A percentile compares a stretch with the other conserved stretches of the same genome.
phyloP scores from a whole-genome alignment of 345 rosid species.

The Raphanus sativus region DNA sequence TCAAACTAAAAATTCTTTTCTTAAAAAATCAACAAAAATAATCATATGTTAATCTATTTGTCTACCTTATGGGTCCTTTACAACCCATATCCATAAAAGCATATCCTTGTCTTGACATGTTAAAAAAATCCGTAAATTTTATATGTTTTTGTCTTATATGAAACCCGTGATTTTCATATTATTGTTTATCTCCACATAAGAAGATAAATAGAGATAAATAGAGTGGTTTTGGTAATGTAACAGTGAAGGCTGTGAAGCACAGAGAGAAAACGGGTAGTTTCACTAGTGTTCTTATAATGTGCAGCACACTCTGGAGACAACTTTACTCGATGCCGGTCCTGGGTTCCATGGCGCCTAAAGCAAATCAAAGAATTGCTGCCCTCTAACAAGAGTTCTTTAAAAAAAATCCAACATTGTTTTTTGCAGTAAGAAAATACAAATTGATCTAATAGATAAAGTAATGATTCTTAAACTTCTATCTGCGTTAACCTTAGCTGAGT shows the following conservation, averaged over 20 bases:
- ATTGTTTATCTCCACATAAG: neutral
- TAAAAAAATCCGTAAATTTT: no score
- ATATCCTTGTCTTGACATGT: slow-evolving; percentile 28
- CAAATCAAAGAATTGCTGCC: no score
- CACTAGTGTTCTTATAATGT: slow-evolving; percentile 23
- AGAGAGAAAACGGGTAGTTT: slow-evolving; percentile 41
- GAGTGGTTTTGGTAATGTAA: neutral
- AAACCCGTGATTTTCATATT: slow-evolving; percentile 8
- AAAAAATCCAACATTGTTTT: no score
- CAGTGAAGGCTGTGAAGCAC: slow-evolving; percentile 24
- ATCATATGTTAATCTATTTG: neutral
- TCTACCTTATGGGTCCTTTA: slow-evolving; percentile 14
- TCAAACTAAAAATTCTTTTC: neutral
- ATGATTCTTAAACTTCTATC: no score
- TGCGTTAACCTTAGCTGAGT: no score
- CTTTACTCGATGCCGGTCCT: no score
- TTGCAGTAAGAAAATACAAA: no score
- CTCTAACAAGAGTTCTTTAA: no score
- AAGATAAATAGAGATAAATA: neutral
- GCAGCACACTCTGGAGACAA: slow-evolving; percentile 25
- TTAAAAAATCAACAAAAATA: neutral
- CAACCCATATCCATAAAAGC: slow-evolving; percentile 25
- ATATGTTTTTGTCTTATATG: neutral
- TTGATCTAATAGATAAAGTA: no score
- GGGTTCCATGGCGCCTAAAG: no score